A percentile compares a stretch with the other conserved stretches of the same genome.
Conservation (phyloP, 805 yeast species). For the Barnettozyma vustinii region DNA sequence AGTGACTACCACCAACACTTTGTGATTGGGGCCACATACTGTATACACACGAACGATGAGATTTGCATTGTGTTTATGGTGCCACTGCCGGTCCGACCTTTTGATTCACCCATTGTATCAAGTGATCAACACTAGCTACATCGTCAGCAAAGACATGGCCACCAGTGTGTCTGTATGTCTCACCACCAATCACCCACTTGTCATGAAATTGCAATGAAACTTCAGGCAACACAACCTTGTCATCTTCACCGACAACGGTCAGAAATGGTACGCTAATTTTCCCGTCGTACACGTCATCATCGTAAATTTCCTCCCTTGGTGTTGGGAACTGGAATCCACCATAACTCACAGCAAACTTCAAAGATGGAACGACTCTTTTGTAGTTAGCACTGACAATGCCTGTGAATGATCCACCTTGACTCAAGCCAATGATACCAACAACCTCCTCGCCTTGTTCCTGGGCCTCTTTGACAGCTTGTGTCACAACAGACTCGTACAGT, state of each 20-base stretch:
- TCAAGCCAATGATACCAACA: conserved; percentile 10
- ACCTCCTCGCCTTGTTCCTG: conserved; percentile 2
- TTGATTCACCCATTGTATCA: neutral
- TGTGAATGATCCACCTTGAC: conserved; percentile 8
- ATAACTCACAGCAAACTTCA: conserved; percentile 7
- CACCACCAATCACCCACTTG: neutral
- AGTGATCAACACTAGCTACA: neutral
- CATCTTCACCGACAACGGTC: conserved; percentile 11
- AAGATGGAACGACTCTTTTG: conserved; percentile 3
- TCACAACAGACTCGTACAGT: neutral
- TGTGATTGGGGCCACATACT: neutral
- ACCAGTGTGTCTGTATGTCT: neutral
- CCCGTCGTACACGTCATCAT: conserved; percentile 1
- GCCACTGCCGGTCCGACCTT: neutral
- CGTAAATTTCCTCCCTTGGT: neutral
- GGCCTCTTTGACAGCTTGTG: neutral
- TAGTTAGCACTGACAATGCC: conserved; percentile 1
- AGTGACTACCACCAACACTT: neutral
- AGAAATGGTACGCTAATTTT: conserved; percentile 11
- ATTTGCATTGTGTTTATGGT: no score
- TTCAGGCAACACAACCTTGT: conserved; percentile 9
- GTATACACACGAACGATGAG: no score
- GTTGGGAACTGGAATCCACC: conserved; percentile 9
- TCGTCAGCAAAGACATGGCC: conserved; percentile 8
- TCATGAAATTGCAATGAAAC: conserved; percentile 3